phyloP scores from a whole-genome alignment of 805 yeast species.

The Hanseniaspora occidentalis region DNA sequence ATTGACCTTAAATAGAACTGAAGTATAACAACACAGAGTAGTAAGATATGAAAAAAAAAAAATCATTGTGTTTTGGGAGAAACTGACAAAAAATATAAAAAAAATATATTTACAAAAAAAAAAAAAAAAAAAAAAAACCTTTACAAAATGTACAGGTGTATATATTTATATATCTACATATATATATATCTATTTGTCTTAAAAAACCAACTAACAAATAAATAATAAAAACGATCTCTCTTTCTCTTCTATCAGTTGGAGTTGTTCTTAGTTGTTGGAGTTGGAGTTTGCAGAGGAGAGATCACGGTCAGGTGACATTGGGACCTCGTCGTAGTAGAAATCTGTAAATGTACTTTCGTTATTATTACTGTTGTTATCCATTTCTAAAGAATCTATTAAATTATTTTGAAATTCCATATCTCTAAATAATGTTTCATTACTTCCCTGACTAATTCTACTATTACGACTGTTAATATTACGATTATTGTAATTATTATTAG shows the following conservation, averaged over 20 bases:
- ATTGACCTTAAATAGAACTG: not conserved
- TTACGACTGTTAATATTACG: conserved; percentile 5
- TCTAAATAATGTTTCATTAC: conserved; percentile 22
- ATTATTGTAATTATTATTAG: conserved; percentile 7
- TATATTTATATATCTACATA: not conserved
- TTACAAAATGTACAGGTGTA: not conserved
- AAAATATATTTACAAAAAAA: not conserved
- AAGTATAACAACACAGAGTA: not conserved
- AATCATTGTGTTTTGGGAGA: not conserved
- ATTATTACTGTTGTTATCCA: too few relatives aligned
- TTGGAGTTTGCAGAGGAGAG: too few relatives aligned
- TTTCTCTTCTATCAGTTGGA: too few relatives aligned
- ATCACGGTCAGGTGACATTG: too few relatives aligned
- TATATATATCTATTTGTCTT: not conserved
- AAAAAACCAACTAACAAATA: not conserved
- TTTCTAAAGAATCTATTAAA: conserved; percentile 27
- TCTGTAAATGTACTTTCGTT: too few relatives aligned
- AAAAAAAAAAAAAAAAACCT: not conserved
- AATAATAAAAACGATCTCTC: not conserved
- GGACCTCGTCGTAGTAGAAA: too few relatives aligned
- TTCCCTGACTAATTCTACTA: conserved; percentile 11
- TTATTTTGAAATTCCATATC: conserved; percentile 30
- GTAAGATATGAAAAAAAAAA: not conserved
- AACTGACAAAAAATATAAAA: not conserved
- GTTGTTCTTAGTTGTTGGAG: too few relatives aligned